Evolutionary conservation across 305 asterid species (phyloP), one percentile per base, ranked within the genome.

Genomic region (Plantago rigida): DNA sequence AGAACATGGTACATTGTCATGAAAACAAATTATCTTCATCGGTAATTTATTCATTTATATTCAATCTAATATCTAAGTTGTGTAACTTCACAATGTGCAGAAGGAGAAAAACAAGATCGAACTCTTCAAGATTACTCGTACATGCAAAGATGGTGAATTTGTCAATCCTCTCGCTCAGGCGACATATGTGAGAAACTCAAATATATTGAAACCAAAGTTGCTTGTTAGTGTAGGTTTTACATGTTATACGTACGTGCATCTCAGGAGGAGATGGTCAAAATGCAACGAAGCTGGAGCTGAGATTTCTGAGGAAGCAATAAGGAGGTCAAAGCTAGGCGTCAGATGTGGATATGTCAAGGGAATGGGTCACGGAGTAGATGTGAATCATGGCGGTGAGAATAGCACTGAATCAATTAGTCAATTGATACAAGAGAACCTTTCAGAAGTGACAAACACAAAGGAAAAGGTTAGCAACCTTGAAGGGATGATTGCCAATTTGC

Each of bases 91-190:
- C 36, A 7, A 15, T 7, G 36, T 51, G 56, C 56, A 51, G 56
- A 51, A 51, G 56, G 36, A 51, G 34, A 51, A 51, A 51, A 51
- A 29, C 17, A 51, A 51, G 56, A 51, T 51, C 9, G 56, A 51
- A 28, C 56, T 51, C 31, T 51, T 51, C 17, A 51, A 13, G 56
- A 51, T 51, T 51, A 51, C 56, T 51, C 56, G 26, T 51, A 51
- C 56, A 51, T 9, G 5, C 56, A 51, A 51, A 51, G 56, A 17
- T 51, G 56, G 56, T 17, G 31, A 51, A 51, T 51, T 51, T 17
- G 56, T 51, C 31, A 51, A 51, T 17, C 56, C 36, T 17, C 56
- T 17, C 12, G 56, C 56, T 14, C 56, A 51, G 56, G 13, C 56
- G 7, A 51, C 56, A 22, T 51, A 51, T 51, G 56, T 51, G 26